Base-by-base conservation (phyloP, 768 basidiomycete genomes). In the Coprinellus aureogranulatus region DNA sequence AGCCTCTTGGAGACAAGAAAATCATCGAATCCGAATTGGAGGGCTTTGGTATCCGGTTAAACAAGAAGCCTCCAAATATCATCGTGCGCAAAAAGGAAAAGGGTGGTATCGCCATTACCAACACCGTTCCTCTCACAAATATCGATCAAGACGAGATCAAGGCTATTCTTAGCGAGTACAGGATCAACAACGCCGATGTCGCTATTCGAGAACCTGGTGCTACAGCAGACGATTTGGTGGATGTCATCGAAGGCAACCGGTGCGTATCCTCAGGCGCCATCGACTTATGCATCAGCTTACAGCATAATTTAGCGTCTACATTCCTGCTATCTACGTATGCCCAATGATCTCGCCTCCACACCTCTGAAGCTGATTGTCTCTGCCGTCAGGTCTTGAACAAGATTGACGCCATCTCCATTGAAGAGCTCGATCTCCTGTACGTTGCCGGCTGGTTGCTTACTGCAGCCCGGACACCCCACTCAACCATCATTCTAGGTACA, bases 391-490 rank as follows among this genome's bases (percentile, higher is more conserved):
- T 93, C 40, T 75, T 94, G 60, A 94, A 94, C 74, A 94, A 94
- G 87, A 94, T 96, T 68, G 97, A 99, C 71, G 97, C 92, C 20
- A 98, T 98, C 66, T 95, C 93, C 54, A 97, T 98, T 72, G 96
- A 98, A 70, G 96, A 98, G 74, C 84, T 98, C 25, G 96, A 98
- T 72, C 81, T 96, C 55, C 73, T 96, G 79, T 94, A 64, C 64
- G 84, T 77, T 40, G 51, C 56, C n/a, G n/a, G n/a, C n/a, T n/a
- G n/a, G n/a, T 44, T 27, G 42, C 22, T 46, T 40, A 48, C 31
- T 25, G 3, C 23, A 27, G 20, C 14, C 20, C n/a, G 30, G 16
- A 39, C 20, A 2, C n/a, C 30, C 41, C 46, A 2, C 22, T 20
- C 11, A 26, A 41, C 27, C 12, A 27, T n/a, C 39, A 20, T 18